A percentile compares a stretch with the other conserved stretches of the same genome.
Conservation (phyloP, 1,139 yeast genomes). For the Debaryomyces sp. region DNA sequence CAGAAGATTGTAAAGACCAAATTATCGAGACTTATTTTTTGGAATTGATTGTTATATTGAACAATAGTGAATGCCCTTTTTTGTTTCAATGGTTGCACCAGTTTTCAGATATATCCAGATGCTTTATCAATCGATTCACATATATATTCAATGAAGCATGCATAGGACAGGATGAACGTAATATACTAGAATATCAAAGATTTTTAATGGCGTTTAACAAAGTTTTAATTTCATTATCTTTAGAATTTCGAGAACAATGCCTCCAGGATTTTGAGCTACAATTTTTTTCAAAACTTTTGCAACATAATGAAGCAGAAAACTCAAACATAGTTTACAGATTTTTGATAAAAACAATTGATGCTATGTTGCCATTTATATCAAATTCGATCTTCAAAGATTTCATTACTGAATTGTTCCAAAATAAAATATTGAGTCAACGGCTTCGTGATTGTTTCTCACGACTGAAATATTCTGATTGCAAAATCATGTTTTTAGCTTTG, state of each 20-base stretch:
- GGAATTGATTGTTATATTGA: conserved; percentile 2
- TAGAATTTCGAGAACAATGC: neutral
- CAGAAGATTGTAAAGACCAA: conserved; percentile 8
- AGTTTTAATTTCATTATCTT: neutral
- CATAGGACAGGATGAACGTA: neutral
- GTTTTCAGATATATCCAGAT: conserved; percentile 7
- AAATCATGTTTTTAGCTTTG: neutral
- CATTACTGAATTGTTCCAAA: neutral
- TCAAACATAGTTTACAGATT: neutral
- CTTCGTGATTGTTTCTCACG: neutral
- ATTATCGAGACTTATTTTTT: conserved; percentile 1
- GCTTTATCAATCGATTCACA: conserved; percentile 10
- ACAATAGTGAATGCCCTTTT: neutral
- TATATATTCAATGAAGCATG: conserved; percentile 6
- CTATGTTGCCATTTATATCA: neutral
- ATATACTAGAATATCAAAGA: conserved; percentile 2
- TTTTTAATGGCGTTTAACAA: conserved; percentile 5
- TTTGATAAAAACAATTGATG: neutral
- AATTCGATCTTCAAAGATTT: neutral
- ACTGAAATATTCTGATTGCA: neutral
- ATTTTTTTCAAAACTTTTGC: conserved; percentile 1
- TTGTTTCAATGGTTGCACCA: conserved; percentile 10
- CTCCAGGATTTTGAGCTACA: neutral
- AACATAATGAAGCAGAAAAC: neutral
- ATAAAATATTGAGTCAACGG: neutral